Evolutionary conservation across 495 filamentous ascomycete species (phyloP).

Genomic region (Viridothelium virens): DNA sequence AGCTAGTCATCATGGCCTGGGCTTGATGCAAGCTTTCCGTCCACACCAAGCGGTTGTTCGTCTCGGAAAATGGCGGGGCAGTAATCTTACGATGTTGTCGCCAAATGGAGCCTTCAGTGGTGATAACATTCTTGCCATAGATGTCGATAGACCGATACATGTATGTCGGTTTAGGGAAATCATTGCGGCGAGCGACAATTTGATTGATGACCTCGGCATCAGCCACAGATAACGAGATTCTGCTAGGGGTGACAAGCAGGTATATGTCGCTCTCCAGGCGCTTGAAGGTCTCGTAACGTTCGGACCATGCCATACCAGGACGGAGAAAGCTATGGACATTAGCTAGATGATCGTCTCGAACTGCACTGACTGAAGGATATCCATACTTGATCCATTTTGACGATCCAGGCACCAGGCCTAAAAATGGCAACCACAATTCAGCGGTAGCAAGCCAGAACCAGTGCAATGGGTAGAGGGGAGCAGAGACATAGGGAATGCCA

Average conservation of each 20-base stretch:
- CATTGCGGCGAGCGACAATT: slow-evolving; percentile 51
- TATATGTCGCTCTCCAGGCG: slow-evolving; percentile 45
- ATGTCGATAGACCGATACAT: slow-evolving; percentile 51
- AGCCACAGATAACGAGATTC: slow-evolving; percentile 43
- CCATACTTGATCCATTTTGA: slow-evolving; percentile 45
- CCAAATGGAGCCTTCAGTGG: slow-evolving; percentile 56
- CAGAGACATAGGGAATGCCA: slow-evolving; percentile 33
- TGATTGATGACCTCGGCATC: slow-evolving; percentile 53
- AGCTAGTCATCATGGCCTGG: slow-evolving; percentile 46
- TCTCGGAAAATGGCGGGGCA: slow-evolving; percentile 61
- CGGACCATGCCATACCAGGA: slow-evolving; percentile 38
- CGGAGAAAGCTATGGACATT: slow-evolving; percentile 25
- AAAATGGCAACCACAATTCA: slow-evolving; percentile 42
- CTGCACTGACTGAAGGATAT: background rate
- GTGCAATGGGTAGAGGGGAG: slow-evolving; percentile 34
- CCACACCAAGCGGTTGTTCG: slow-evolving; percentile 60
- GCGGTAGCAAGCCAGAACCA: slow-evolving; percentile 45
- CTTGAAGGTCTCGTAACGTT: slow-evolving; percentile 38
- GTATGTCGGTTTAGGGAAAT: slow-evolving; percentile 59
- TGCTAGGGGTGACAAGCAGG: slow-evolving; percentile 45
- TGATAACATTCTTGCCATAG: slow-evolving; percentile 58
- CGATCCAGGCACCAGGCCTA: slow-evolving; percentile 41
- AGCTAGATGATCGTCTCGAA: slow-evolving; percentile 10
- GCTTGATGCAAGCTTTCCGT: slow-evolving; percentile 52
- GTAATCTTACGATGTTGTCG: slow-evolving; percentile 61